phyloP scores from a whole-genome alignment of 1,284 basidiomycete species.

The Malassezia brasiliensis region DNA sequence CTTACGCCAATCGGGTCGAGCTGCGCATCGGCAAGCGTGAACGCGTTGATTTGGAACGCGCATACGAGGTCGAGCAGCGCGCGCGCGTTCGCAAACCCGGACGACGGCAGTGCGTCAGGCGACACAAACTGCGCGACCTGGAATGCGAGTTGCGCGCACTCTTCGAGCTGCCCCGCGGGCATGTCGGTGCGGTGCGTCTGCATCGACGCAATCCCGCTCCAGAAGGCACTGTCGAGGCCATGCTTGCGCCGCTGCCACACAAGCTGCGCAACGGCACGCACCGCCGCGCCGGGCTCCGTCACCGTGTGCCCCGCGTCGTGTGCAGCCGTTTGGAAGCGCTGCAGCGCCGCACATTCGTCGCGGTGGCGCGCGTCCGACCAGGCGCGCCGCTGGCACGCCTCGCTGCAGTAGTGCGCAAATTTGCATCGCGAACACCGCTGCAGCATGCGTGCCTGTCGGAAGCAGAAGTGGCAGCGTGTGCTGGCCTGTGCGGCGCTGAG shows the following conservation, averaged over 20 bases:
- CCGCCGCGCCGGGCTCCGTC: slow-evolving; percentile 5
- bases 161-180: background rate
- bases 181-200: slow-evolving; percentile 2
- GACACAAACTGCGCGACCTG: slow-evolving; percentile 55
- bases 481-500: slow-evolving; percentile 1
- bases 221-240: background rate
- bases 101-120: slow-evolving; percentile 54
- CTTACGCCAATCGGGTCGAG: slow-evolving; percentile 65
- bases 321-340: background rate
- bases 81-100: slow-evolving; percentile 55
- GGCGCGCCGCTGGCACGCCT: slow-evolving; percentile 10
- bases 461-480: slow-evolving; percentile 15
- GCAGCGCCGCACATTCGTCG: slow-evolving; percentile 17
- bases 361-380: slow-evolving; percentile 10
- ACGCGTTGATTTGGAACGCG: slow-evolving; percentile 78
- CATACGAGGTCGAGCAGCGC: slow-evolving; percentile 60
- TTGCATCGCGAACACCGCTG: slow-evolving; percentile 15
- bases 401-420: slow-evolving; percentile 16
- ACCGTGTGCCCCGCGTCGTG: background rate
- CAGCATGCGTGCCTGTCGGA: background rate
- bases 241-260: slow-evolving; percentile 11
- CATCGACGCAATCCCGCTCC: slow-evolving; percentile 2
- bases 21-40: slow-evolving; percentile 59
- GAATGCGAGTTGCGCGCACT: slow-evolving; percentile 52
- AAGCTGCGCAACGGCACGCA: slow-evolving; percentile 15